Evolutionary conservation across 192 early-diverging fungal genomes (phyloP), one percentile per base, ranked within the genome.

Genomic region (Backusella tarrabulga): DNA sequence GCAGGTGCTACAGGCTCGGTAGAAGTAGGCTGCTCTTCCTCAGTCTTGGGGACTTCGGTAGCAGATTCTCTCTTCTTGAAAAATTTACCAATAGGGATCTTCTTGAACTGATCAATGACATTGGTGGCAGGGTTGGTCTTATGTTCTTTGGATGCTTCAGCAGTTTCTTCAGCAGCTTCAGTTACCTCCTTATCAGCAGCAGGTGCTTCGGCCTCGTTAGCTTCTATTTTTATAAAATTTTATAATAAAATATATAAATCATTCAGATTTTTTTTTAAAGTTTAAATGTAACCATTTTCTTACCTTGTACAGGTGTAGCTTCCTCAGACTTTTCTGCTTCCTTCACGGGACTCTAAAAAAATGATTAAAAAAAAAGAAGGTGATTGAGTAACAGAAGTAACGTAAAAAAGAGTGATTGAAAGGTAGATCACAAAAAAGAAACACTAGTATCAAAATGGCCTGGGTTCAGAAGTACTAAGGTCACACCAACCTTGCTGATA

Each of bases 41-140:
- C 68, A 41, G 26, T 35, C 15, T 73, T 41, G 11, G 67, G 72
- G 14, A 36, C 42, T 29, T 63, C 38, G 21, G 67, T 26, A 71
- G 41, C 38, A 9, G 60, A 14, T 6, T 74, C 66, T 34, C 44
- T 60, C 68, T 79, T 79, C 67, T 79, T 69, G 60, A 79, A 79
- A 21, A 68, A 46, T 44, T 79, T 79, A 44, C 41, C 76, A 60
- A 77, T 46, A 26, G 78, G 74, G 34, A 46, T 34, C 35, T 74
- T 73, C 41, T 79, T 79, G 42, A 79, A 66, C 26, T 79, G 78
- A n/a, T 69, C 73, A 23, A 79, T 38, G 7, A 79, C 73, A 66
- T 71, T 79, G 23, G 68, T 40, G 32, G 32, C 32, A 0, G 32
- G 2, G 32, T 3, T 32, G 38, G 38, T 40, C 34, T 73, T 75